Conservation (phyloP, 495 filamentous ascomycete genomes). For the Sphaerosporella brunnea region DNA sequence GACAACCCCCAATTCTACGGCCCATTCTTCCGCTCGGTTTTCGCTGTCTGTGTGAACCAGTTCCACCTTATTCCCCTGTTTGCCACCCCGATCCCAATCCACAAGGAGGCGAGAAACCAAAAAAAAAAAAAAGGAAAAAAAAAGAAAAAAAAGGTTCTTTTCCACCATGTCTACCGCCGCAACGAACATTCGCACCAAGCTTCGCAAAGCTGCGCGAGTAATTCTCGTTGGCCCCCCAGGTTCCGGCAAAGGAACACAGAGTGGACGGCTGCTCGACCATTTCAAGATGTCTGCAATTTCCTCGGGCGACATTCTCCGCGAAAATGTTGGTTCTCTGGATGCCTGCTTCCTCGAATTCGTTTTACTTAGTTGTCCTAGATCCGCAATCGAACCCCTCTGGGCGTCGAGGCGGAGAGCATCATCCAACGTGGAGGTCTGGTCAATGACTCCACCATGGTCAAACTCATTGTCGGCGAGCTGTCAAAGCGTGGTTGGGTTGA, state of each 20-base stretch:
- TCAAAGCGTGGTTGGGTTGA: constrained; percentile 65
- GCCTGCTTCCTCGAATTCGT: neutral
- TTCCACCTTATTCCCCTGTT: no score
- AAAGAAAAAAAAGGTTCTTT: no score
- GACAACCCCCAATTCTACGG: no score
- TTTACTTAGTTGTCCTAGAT: constrained; percentile 25
- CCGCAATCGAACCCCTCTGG: constrained; percentile 64
- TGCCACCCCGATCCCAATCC: no score
- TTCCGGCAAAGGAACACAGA: constrained; percentile 84
- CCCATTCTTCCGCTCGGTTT: no score
- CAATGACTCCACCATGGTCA: constrained; percentile 75
- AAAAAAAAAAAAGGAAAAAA: neutral
- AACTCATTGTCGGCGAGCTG: constrained; percentile 77
- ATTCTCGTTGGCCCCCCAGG: constrained; percentile 93
- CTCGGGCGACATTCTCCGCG: constrained; percentile 76
- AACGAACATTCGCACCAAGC: constrained; percentile 27
- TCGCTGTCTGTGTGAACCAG: no score
- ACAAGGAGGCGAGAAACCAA: no score
- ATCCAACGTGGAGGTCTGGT: constrained; percentile 76
- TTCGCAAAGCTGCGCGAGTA: constrained; percentile 69
- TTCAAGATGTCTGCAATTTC: constrained; percentile 84
- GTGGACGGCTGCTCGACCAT: constrained; percentile 64
- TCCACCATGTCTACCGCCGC: constrained; percentile 4
- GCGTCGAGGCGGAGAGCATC: constrained; percentile 69
- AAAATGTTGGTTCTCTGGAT: constrained; percentile 43